phyloP scores from a whole-genome alignment of 257 asterid species.

The Salvia miltiorrhiza region DNA sequence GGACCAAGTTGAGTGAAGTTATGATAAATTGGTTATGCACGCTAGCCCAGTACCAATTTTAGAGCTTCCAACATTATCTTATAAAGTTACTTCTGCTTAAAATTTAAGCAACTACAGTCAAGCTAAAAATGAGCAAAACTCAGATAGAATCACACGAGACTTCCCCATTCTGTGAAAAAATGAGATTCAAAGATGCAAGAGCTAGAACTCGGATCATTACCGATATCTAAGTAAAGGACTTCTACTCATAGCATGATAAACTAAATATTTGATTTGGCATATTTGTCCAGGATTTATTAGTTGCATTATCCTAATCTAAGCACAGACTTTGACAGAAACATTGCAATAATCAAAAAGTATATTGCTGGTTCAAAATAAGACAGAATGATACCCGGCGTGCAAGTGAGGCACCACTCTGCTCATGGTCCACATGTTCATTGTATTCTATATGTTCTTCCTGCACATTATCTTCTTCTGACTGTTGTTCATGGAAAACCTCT shows the following conservation, averaged over 20 bases:
- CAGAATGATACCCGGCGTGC: constrained; percentile 61
- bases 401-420: constrained; percentile 51
- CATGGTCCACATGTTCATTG: constrained; percentile 52
- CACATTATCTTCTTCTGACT: constrained; percentile 62
- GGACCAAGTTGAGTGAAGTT: constrained; percentile 4
- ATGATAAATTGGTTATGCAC: not conserved
- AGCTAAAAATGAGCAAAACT: not conserved
- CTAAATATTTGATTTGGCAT: not conserved
- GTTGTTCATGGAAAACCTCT: constrained; percentile 57
- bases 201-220: not conserved
- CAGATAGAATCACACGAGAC: not conserved
- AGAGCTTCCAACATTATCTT: not conserved
- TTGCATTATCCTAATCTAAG: not conserved
- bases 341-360: constrained; percentile 5
- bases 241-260: not conserved
- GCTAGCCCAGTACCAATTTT: not conserved
- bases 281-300: not conserved
- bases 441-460: constrained; percentile 42
- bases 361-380: constrained; percentile 5
- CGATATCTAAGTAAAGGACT: not conserved
- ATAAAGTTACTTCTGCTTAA: constrained; percentile 3
- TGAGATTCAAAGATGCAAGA: constrained; percentile 1
- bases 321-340: not conserved
- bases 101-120: not conserved
- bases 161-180: not conserved